Evolutionary conservation across 139 green algal species (phyloP), one percentile per base, ranked within the genome.

Genomic region (Coelastrella sp.): DNA sequence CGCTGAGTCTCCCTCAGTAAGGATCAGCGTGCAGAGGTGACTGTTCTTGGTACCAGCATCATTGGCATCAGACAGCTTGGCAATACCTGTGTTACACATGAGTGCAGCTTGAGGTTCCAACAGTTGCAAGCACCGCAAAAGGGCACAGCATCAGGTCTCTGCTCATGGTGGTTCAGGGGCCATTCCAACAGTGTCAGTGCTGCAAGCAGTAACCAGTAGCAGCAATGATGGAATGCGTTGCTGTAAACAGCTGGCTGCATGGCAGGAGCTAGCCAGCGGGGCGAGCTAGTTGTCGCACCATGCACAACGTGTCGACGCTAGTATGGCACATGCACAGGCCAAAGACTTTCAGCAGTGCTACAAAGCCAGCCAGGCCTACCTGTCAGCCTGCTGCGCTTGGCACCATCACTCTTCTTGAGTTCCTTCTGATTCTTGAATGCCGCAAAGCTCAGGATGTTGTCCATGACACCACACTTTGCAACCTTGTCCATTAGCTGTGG

Each of bases 1-100:
- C 81, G 98, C 98, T 14, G 95, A 98, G 95, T 99, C 98, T 73
- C 98, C 98, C 94, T 99, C 98, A 0, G 98, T 99, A 65, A 99
- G 94, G 93, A 99, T 99, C n/a, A 99, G 95, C 20, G 98, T 99
- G 96, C 98, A 99, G 47, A 97, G 23, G 88, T 96, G 83, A 8
- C 94, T 98, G 90, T 97, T 96, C 32, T 95, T 91, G 0, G 95
- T 96, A 80, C 98, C 98, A 0, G 98, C 98, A 75, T 99, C 96
- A 89, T 99, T 99, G 76, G 98, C 98, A 89, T 99, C 98, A 58
- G 98, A 96, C 83, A 99, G 96, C 95, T 99, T 99, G 47, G 96
- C 93, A 60, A 99, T 97, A 83, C 98, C 98, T 96, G 93, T 71
- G 8, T 10, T 13, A 71, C 61, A 71, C 32, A 47, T 47, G 32